These are phyloP conservation scores for Pleurotus salmoneostramineus DNA, from an alignment of 768 basidiomycete genomes.

Conservation along the genomic window DNA sequence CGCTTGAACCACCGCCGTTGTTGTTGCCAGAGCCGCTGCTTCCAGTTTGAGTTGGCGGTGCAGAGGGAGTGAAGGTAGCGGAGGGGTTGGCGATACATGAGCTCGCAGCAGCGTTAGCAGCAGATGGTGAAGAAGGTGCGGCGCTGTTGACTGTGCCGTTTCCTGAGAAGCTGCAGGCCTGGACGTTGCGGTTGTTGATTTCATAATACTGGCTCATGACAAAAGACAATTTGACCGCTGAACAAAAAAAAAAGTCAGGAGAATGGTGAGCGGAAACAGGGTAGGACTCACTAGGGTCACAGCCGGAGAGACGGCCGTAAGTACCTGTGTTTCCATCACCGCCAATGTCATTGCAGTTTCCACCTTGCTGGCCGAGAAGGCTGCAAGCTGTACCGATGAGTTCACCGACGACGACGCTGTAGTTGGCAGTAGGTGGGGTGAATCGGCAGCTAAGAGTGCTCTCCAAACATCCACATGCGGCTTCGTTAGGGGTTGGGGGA, in stretches of 20 bases:
- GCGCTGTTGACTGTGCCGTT: constrained; percentile 74
- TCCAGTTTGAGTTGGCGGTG: constrained; percentile 23
- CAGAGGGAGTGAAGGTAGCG: constrained; percentile 61
- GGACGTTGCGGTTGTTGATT: constrained; percentile 46
- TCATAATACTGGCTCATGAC: constrained; percentile 81
- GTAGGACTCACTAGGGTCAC: constrained; percentile 66
- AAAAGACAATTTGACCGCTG: constrained; percentile 78
- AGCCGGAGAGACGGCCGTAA: constrained; percentile 75
- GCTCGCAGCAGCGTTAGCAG: constrained; percentile 52
- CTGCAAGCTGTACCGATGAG: constrained; percentile 74
- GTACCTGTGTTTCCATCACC: constrained; percentile 69
- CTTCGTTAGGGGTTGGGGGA: constrained; percentile 80
- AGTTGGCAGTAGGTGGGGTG: constrained; percentile 58
- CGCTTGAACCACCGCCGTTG: constrained; percentile 14
- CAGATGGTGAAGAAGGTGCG: constrained; percentile 44
- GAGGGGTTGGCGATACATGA: constrained; percentile 65
- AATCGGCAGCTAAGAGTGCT: constrained; percentile 70
- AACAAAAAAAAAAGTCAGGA: constrained; percentile 6
- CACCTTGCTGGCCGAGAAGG: constrained; percentile 57
- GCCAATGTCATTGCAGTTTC: constrained; percentile 65
- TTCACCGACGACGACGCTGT: constrained; percentile 53
- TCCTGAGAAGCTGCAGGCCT: constrained; percentile 76
- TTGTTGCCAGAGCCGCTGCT: constrained; percentile 13
- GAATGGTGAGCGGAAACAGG: background rate
- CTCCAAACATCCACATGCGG: constrained; percentile 76